A percentile compares a stretch with the other conserved stretches of the same genome.
Evolutionary conservation across 768 basidiomycete species (phyloP).

Genomic region (Phanerochaete carnosa): DNA sequence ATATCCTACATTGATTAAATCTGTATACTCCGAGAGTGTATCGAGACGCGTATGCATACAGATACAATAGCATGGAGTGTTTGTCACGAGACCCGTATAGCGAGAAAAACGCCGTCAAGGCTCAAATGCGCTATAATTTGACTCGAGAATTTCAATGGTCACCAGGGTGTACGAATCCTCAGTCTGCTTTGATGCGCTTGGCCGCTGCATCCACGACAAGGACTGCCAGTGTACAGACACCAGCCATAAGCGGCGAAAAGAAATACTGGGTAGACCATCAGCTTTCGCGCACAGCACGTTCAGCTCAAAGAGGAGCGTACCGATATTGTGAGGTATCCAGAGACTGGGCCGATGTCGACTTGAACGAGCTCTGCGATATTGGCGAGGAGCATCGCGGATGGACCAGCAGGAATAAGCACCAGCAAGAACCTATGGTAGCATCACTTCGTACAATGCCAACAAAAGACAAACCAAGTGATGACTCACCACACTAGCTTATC

Average conservation of each 20-base stretch:
- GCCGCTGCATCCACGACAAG: conserved; percentile 19
- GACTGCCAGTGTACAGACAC: conserved; percentile 23
- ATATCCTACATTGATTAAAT: too few species aligned
- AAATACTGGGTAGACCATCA: conserved; percentile 18
- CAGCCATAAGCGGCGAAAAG: conserved; percentile 25
- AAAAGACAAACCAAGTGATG: background rate
- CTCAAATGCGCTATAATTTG: too few species aligned
- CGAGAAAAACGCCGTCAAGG: too few species aligned
- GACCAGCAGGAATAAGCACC: conserved; percentile 25
- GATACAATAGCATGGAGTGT: too few species aligned
- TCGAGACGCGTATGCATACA: too few species aligned
- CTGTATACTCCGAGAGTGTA: too few species aligned
- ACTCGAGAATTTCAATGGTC: too few species aligned
- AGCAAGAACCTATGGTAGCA: conserved; percentile 24
- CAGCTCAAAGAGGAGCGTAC: conserved; percentile 14
- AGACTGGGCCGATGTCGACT: conserved; percentile 25
- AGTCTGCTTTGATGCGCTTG: background rate
- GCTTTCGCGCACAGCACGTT: background rate
- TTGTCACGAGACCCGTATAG: too few species aligned
- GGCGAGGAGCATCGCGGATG: conserved; percentile 29
- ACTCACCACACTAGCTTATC: conserved; percentile 29
- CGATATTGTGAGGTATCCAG: conserved; percentile 25
- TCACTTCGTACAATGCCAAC: background rate
- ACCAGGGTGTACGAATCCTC: too few species aligned
- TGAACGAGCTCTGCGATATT: conserved; percentile 27